Evolutionary conservation across 352 stramenopile species (phyloP).

Genomic region (Phytopythium montanum): DNA sequence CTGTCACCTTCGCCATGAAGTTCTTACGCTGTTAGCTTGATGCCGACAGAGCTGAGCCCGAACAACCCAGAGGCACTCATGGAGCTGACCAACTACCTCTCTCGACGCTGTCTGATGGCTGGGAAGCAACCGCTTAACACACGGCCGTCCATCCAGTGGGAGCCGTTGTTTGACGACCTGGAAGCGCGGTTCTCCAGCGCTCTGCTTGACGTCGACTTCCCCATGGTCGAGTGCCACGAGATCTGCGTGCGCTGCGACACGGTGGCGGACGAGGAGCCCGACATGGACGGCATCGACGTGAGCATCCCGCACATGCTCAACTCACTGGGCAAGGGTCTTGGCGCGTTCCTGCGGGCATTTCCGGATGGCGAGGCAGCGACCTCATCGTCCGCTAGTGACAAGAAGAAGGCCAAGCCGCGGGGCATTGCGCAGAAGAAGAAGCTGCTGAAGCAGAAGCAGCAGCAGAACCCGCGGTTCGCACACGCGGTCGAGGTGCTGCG

Average conservation of each 20-base stretch:
- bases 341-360: constrained; percentile 34
- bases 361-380: constrained; percentile 4
- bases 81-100: constrained; percentile 70
- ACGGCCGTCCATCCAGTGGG: constrained; percentile 25
- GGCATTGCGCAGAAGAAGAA: constrained; percentile 7
- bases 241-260: constrained; percentile 69
- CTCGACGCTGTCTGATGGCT: constrained; percentile 32
- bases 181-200: constrained; percentile 36
- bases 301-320: constrained; percentile 65
- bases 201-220: constrained; percentile 37
- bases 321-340: constrained; percentile 52
- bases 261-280: constrained; percentile 45
- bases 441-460: constrained; percentile 6
- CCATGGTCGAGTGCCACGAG: constrained; percentile 54
- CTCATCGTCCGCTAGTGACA: not conserved
- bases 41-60: constrained; percentile 34
- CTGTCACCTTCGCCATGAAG: not conserved
- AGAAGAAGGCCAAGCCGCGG: constrained; percentile 6
- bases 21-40: not conserved
- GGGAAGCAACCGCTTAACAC: not conserved
- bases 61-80: constrained; percentile 63
- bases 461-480: constrained; percentile 22
- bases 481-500: constrained; percentile 64
- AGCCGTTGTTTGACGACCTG: constrained; percentile 36
- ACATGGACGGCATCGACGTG: constrained; percentile 63